Evolutionary conservation across 306 rosid genomes (phyloP), one percentile per base, ranked within the genome.

Genomic region (Trifolium dubium): DNA sequence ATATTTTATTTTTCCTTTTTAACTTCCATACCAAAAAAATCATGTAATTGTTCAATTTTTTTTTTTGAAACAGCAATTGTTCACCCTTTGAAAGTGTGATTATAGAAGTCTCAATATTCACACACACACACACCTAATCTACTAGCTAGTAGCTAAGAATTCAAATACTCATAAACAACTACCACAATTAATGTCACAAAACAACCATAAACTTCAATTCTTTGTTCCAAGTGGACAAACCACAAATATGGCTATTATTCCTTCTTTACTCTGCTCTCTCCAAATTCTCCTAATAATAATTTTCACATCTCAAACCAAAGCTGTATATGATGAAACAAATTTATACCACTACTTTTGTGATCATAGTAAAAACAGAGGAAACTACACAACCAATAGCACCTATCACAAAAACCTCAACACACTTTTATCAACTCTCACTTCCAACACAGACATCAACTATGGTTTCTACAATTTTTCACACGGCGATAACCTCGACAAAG

Each of bases 321-420:
- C 71, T 1, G 54, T 23, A 15, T 65, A 12, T 1, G 71, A 66
- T n/a, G 10, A 12, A 66, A 6, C 6, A 23, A 37, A 46, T 3
- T 0, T 5, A 11, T 23, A 41, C 54, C 71, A 41, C 37, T 65
- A 65, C 9, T 3, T 12, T 46, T 65, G 71, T 23, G 71, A 65
- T 41, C 37, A 65, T 4, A 10, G 15, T 2, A 65, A 65, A 54
- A 23, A 65, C 1, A 41, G 35, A 65, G 71, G 37, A 3, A 41
- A 65, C 54, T 65, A 11, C 71, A 41, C 71, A 65, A 12, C 71
- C 5, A 65, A 65, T 37, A 65, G 71, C 37, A 65, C 71, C 35
- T 65, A 65, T 10, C 54, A 65, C 54, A 41, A 23, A 13, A 65
- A 41, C 54, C 71, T 65, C 37, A 65, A 41, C 54, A 65, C 71